Conservation (phyloP, 371 early-diverging fungal genomes). For the Apophysomyces ossiformis region DNA sequence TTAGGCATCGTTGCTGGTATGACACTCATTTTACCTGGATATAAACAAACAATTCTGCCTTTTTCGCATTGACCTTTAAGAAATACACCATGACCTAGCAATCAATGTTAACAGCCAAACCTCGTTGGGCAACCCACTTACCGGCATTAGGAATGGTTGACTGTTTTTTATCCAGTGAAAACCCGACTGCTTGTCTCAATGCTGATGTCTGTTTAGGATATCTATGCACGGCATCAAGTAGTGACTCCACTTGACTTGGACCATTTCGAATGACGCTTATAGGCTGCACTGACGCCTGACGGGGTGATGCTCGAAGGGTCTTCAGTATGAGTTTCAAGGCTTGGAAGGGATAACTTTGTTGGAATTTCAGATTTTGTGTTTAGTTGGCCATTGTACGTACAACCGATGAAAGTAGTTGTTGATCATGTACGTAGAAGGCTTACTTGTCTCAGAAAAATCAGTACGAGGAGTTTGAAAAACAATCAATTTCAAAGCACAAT, state of each 20-base stretch:
- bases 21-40: conserved; percentile 27
- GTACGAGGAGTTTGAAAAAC: no score
- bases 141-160: conserved; percentile 19
- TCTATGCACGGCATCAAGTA: background rate
- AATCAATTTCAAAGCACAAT: no score
- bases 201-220: background rate
- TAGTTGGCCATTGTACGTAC: background rate
- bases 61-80: conserved; percentile 22
- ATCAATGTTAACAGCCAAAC: background rate
- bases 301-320: conserved; percentile 17
- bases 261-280: background rate
- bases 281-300: background rate
- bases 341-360: conserved; percentile 19
- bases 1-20: background rate
- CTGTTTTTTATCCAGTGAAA: conserved; percentile 8
- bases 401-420: conserved; percentile 2
- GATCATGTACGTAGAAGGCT: background rate
- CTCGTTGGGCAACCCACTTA: background rate
- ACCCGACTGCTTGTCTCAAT: conserved; percentile 6
- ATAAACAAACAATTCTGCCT: conserved; percentile 36
- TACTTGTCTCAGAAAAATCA: no score
- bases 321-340: conserved; percentile 15
- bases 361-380: background rate
- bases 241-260: background rate
- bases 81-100: conserved; percentile 28